phyloP scores from a whole-genome alignment of 129 eudicot genomes.

The Rutidosis leptorrhynchoides region DNA sequence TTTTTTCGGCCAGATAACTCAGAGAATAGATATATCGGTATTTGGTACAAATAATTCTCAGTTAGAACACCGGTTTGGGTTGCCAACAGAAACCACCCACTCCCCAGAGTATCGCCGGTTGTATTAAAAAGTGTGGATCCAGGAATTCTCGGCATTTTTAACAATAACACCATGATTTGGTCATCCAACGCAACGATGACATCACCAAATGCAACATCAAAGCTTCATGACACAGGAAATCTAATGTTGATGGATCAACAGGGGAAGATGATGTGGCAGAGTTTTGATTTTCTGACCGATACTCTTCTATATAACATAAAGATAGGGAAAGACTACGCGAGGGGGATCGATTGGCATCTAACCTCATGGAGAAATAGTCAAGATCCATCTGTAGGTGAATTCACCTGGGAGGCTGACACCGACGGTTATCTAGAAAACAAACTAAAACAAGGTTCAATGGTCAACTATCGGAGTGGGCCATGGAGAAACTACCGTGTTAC shows the following conservation, averaged over 20 bases:
- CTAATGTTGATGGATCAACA: too few species aligned
- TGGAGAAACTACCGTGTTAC: conserved; percentile 1
- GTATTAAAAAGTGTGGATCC: background rate
- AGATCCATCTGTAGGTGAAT: conserved; percentile 17
- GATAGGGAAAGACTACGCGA: conserved; percentile 1
- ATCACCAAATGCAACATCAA: too few species aligned
- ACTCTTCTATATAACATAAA: conserved; percentile 17
- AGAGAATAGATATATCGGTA: too few species aligned
- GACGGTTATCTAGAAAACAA: conserved; percentile 14
- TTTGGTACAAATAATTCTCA: too few species aligned
- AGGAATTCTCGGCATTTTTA: background rate
- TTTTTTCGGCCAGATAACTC: too few species aligned
- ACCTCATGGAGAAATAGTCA: conserved; percentile 18
- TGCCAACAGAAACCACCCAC: conserved; percentile 27
- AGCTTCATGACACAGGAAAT: too few species aligned
- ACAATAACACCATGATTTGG: too few species aligned
- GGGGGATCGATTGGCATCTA: background rate
- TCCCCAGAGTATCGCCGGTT: background rate
- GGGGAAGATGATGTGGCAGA: too few species aligned
- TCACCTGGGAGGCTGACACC: background rate
- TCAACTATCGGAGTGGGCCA: background rate
- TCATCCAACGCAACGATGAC: too few species aligned
- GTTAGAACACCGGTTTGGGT: too few species aligned
- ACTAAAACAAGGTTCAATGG: background rate
- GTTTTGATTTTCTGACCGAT: background rate